Percentiles rank a stretch among this genome's conserved stretches.
Conservation (phyloP, 306 rosid species). For the Amphicarpaea edgeworthii region DNA sequence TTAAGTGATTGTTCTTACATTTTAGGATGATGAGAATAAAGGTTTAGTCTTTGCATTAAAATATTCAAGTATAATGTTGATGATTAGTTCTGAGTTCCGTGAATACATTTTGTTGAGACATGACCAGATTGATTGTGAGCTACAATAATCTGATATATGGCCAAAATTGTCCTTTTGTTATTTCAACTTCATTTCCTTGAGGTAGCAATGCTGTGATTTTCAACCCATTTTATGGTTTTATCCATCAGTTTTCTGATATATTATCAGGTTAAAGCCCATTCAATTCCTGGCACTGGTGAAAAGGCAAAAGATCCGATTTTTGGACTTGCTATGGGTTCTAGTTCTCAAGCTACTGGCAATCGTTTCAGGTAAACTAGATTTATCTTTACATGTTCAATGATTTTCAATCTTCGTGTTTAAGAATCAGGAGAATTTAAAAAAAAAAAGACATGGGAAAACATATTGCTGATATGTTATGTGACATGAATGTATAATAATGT, state of each 20-base stretch:
- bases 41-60: not conserved
- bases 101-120: conserved; percentile 13
- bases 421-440: not conserved
- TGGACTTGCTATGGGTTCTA: conserved; percentile 78
- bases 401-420: conserved; percentile 36
- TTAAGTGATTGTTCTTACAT: not conserved
- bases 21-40: not conserved
- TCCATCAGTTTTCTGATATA: conserved; percentile 13
- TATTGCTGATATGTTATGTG: not conserved
- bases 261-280: conserved; percentile 72
- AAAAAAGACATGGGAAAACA: not conserved
- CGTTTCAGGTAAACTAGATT: conserved; percentile 66
- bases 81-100: not conserved
- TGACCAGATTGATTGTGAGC: not conserved
- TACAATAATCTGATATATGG: not conserved
- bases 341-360: conserved; percentile 72
- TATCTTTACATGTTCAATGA: not conserved
- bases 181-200: conserved; percentile 29
- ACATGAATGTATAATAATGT: not conserved
- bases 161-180: not conserved
- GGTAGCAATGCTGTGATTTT: not conserved
- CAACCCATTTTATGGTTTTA: conserved; percentile 29
- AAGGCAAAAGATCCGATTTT: conserved; percentile 94
- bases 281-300: conserved; percentile 63
- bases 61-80: not conserved